Conservation (phyloP, 1,284 basidiomycete genomes). For the Cryptococcus sp. region DNA sequence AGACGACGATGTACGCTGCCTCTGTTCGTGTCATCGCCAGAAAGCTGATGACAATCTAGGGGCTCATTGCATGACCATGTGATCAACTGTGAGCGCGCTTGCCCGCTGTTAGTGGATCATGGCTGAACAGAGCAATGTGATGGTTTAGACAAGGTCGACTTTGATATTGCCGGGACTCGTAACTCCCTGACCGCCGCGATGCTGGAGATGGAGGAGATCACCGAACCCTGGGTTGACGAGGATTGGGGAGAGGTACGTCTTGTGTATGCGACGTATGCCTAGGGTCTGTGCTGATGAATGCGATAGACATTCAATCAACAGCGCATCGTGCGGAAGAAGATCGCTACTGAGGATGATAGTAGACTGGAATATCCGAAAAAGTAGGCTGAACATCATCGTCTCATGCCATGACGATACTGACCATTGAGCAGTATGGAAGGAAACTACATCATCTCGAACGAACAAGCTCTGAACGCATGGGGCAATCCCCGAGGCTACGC, state of each 20-base stretch:
- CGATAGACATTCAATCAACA: slow-evolving; percentile 21
- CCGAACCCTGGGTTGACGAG: slow-evolving; percentile 62
- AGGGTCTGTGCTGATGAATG: background rate
- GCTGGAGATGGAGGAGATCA: slow-evolving; percentile 56
- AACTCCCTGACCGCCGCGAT: slow-evolving; percentile 61
- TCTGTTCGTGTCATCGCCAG: background rate
- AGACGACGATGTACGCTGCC: slow-evolving; percentile 57
- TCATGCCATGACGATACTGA: background rate
- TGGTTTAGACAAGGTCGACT: slow-evolving; percentile 57
- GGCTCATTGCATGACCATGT: slow-evolving; percentile 71
- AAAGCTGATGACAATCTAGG: background rate
- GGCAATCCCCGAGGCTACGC: slow-evolving; percentile 58
- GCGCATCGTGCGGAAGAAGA: slow-evolving; percentile 19
- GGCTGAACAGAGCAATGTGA: background rate
- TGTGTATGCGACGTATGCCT: background rate
- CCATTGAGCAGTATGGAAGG: slow-evolving; percentile 27
- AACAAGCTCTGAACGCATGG: slow-evolving; percentile 56
- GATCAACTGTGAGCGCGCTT: slow-evolving; percentile 60
- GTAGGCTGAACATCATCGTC: slow-evolving; percentile 3
- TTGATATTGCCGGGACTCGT: slow-evolving; percentile 62
- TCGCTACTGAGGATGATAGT: slow-evolving; percentile 19
- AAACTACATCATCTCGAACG: slow-evolving; percentile 34
- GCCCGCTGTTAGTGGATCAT: background rate
- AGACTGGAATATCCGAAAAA: slow-evolving; percentile 20
- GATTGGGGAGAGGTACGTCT: slow-evolving; percentile 58